Percentiles rank a stretch among this genome's conserved stretches.
These are phyloP conservation scores for Phaffomyces antillensis DNA, from an alignment of 805 yeast species.

Conservation along the genomic window DNA sequence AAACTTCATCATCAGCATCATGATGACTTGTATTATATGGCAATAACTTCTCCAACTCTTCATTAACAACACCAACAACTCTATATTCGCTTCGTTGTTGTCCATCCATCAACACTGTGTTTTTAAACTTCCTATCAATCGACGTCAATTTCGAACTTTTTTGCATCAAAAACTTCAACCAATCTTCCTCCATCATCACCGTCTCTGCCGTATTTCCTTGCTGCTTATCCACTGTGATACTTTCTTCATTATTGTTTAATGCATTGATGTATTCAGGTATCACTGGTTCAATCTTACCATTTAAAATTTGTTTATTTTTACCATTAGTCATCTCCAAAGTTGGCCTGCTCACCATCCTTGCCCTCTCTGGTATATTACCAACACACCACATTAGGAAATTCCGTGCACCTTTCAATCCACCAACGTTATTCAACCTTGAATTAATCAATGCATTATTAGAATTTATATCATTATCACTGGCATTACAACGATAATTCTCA, in stretches of 20 bases:
- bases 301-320: conserved; percentile 11
- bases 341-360: conserved; percentile 32
- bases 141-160: conserved; percentile 20
- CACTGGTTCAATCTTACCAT: conserved; percentile 10
- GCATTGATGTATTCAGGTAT: conserved; percentile 26
- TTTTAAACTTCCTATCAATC: conserved; percentile 15
- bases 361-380: conserved; percentile 36
- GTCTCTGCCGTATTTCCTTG: not conserved
- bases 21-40: conserved; percentile 7
- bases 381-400: conserved; percentile 53
- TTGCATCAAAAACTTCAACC: conserved; percentile 27
- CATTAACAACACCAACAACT: conserved; percentile 15
- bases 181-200: conserved; percentile 25
- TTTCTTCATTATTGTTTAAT: not conserved
- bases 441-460: not conserved
- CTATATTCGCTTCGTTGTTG: conserved; percentile 10
- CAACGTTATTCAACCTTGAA: not conserved
- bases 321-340: conserved; percentile 21
- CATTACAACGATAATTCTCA: conserved; percentile 25
- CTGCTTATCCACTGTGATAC: too few relatives aligned
- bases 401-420: conserved; percentile 22
- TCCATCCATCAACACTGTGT: conserved; percentile 12
- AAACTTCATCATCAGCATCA: not conserved
- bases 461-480: not conserved
- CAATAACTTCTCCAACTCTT: conserved; percentile 9